These are phyloP conservation scores for Heteromeles arbutifolia DNA, from an alignment of 306 rosid genomes.

Conservation along the genomic window DNA sequence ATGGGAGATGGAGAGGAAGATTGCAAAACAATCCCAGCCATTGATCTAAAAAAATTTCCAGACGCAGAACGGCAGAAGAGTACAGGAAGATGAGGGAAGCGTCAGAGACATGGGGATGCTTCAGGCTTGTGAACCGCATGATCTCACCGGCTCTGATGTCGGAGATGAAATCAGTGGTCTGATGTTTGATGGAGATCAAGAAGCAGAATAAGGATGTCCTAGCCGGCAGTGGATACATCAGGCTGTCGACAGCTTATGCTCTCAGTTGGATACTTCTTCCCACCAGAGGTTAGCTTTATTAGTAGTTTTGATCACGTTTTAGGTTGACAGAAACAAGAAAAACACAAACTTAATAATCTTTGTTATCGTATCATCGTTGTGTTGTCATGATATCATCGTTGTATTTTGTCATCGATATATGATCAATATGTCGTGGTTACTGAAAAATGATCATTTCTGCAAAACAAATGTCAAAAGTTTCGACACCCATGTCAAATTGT, in stretches of 20 bases:
- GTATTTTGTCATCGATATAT: too few relatives aligned
- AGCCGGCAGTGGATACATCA: conserved; percentile 45
- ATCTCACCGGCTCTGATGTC: conserved; percentile 36
- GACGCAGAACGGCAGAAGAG: conserved; percentile 15
- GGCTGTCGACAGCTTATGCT: conserved; percentile 35
- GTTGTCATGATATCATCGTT: too few relatives aligned
- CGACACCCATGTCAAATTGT: too few relatives aligned
- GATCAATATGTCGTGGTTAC: too few relatives aligned
- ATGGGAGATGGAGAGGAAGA: not conserved
- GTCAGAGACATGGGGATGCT: conserved; percentile 57
- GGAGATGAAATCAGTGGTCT: conserved; percentile 38
- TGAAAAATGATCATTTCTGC: too few relatives aligned
- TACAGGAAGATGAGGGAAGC: conserved; percentile 42
- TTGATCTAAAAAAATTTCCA: conserved; percentile 33
- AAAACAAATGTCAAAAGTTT: too few relatives aligned
- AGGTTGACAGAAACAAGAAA: not conserved
- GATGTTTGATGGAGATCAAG: conserved; percentile 38
- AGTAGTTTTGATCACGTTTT: not conserved
- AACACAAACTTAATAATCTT: too few relatives aligned
- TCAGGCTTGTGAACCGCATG: conserved; percentile 49
- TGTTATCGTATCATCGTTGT: too few relatives aligned
- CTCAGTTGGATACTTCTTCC: conserved; percentile 35
- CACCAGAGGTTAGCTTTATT: conserved; percentile 27
- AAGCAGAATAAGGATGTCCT: conserved; percentile 34
- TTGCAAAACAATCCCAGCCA: conserved; percentile 20